These are phyloP conservation scores for Akanthomyces uredinophilus DNA, from an alignment of 2,329 filamentous ascomycete genomes.

Conservation along the genomic window DNA sequence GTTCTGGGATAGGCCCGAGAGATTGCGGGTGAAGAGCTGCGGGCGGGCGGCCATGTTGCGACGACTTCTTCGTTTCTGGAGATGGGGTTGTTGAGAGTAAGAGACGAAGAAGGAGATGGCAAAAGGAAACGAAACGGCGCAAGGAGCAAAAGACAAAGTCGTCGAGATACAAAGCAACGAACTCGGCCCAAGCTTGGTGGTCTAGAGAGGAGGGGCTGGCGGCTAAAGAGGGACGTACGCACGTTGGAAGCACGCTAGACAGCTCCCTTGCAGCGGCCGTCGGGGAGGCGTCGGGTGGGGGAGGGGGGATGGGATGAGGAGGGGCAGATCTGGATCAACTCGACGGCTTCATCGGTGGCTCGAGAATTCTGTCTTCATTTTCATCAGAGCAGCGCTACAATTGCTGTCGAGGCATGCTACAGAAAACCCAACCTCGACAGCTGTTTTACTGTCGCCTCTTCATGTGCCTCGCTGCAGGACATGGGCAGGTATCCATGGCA, in stretches of 20 bases:
- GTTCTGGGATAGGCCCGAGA: constrained; percentile 57
- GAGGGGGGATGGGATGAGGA: background rate
- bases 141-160: background rate
- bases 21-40: constrained; percentile 56
- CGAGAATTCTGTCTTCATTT: background rate
- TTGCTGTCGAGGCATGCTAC: background rate
- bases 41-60: constrained; percentile 52
- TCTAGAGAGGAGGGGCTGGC: background rate
- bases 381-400: background rate
- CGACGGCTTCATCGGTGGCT: background rate
- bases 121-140: background rate
- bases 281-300: too few relatives aligned
- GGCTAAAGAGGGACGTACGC: background rate
- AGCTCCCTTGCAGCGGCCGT: too few relatives aligned
- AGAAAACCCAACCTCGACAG: background rate
- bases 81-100: background rate
- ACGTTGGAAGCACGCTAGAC: too few relatives aligned
- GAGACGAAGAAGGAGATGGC: background rate
- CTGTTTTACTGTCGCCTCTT: too few relatives aligned
- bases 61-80: background rate
- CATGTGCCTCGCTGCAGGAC: too few relatives aligned
- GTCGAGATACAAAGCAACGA: background rate
- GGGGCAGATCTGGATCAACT: background rate
- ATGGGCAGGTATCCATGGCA: background rate
- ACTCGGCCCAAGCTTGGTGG: background rate